Evolutionary conservation across 495 filamentous ascomycete species (phyloP), one percentile per base, ranked within the genome.

Genomic region (Clohesyomyces aquaticus): DNA sequence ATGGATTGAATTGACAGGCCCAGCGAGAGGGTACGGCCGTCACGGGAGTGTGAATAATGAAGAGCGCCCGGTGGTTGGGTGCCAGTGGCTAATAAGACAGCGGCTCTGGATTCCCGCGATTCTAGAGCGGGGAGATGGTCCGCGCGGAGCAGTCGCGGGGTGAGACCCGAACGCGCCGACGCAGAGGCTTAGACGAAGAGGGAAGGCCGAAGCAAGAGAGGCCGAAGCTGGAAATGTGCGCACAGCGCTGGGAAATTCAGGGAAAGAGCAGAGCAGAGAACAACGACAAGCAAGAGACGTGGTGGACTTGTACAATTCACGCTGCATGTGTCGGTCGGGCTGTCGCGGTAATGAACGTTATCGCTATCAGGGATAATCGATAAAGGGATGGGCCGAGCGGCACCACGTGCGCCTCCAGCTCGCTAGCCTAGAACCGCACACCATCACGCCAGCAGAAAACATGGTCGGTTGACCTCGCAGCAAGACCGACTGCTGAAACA

Each of bases 401-500:
- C 41, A 27, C 52, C 61, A 64, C 61, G 61, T 64, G 61, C 53
- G 54, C 53, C 29, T 43, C 35, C 43, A n/a, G n/a, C n/a, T n/a
- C n/a, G n/a, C 61, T 18, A 38, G 28, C 32, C 29, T 19, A 47
- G 10, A 38, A 59, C 16, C 55, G n/a, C n/a, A 51, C 55, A 25
- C 55, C 47, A 54, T 28, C 55, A 22, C 32, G 32, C 47, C 47
- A 55, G 32, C 10, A 19, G n/a, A 19, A 28, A 12, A 9, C 8
- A 16, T 50, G 62, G 55, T 59, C 62, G 19, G 43, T 46, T 58
- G 62, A 65, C 62, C 62, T 22, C 19, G n/a, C 10, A 49, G 18
- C 45, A 47, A 11, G 14, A 51, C 46, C 26, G 21, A 26, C 55
- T 16, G 21, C 62, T 59, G 62, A 65, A 65, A 65, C 62, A 65